These are phyloP conservation scores for Lepraria neglecta DNA, from an alignment of 495 filamentous ascomycete species.

Conservation along the genomic window DNA sequence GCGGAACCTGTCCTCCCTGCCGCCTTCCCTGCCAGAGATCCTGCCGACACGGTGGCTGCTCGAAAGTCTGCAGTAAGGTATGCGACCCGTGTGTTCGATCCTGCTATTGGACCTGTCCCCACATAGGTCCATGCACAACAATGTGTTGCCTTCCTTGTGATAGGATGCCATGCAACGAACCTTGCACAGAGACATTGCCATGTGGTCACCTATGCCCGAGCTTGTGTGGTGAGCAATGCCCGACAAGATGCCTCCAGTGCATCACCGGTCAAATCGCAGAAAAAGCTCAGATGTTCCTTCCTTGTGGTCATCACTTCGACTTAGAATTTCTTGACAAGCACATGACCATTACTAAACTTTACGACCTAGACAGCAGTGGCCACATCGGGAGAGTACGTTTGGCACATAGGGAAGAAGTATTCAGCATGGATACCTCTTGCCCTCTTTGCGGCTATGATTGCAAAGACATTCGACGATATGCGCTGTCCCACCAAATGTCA, in stretches of 20 bases:
- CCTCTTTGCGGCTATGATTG: conserved; percentile 19
- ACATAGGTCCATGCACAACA: conserved; percentile 17
- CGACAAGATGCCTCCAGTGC: conserved; percentile 20
- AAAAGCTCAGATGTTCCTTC: conserved; percentile 20
- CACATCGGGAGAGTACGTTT: conserved; percentile 7
- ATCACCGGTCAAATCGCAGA: conserved; percentile 7
- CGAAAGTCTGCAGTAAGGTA: conserved; percentile 16
- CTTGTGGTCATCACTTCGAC: conserved; percentile 28
- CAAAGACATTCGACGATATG: conserved; percentile 22
- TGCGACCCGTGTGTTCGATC: conserved; percentile 25
- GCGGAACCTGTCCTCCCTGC: conserved; percentile 33
- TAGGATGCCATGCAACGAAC: conserved; percentile 24
- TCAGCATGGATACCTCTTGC: conserved; percentile 5
- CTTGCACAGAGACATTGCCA: conserved; percentile 20
- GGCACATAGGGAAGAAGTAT: background rate
- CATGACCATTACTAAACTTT: conserved; percentile 14
- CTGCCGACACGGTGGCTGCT: conserved; percentile 40
- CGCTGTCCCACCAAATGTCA: conserved; percentile 17
- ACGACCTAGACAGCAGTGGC: conserved; percentile 16
- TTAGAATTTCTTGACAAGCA: conserved; percentile 21
- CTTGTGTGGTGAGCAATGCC: conserved; percentile 25
- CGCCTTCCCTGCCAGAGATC: conserved; percentile 41
- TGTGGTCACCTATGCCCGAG: conserved; percentile 28
- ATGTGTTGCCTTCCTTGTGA: conserved; percentile 28
- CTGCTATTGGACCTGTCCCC: conserved; percentile 18